Evolutionary conservation across 352 stramenopile species (phyloP).

Genomic region (Globisporangium mamillatum): DNA sequence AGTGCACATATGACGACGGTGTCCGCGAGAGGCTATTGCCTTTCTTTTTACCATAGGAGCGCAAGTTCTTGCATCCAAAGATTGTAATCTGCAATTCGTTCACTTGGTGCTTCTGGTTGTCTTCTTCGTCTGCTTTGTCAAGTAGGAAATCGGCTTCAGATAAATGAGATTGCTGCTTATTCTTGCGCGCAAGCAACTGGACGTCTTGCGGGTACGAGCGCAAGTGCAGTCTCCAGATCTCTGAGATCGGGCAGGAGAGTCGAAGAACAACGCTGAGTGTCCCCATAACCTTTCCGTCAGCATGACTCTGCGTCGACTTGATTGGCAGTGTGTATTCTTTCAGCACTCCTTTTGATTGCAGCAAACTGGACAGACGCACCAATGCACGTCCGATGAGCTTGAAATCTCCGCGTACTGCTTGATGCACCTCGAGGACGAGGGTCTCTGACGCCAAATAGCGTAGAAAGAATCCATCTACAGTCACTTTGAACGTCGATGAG

Average conservation of each 20-base stretch:
- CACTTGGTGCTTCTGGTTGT: constrained; percentile 19
- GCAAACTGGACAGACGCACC: constrained; percentile 66
- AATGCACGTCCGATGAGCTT: constrained; percentile 72
- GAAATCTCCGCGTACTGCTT: constrained; percentile 85
- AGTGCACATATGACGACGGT: constrained; percentile 86
- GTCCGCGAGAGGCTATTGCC: constrained; percentile 26
- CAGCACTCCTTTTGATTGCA: constrained; percentile 77
- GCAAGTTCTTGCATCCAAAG: constrained; percentile 59
- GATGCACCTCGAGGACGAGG: constrained; percentile 88
- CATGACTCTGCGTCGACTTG: constrained; percentile 29
- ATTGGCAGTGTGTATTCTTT: constrained; percentile 51
- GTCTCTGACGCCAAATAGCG: constrained; percentile 87
- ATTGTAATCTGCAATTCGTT: constrained; percentile 75
- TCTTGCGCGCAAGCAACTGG: constrained; percentile 36
- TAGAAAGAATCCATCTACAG: constrained; percentile 91
- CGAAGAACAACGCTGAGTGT: constrained; percentile 81
- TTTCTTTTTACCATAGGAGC: constrained; percentile 43
- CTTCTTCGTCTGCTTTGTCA: constrained; percentile 21
- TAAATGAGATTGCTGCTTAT: constrained; percentile 9
- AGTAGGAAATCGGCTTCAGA: constrained; percentile 22
- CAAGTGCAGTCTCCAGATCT: constrained; percentile 90
- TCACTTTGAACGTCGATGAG: constrained; percentile 90
- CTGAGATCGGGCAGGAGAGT: constrained; percentile 86
- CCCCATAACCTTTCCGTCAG: constrained; percentile 45
- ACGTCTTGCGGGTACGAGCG: constrained; percentile 86